These are phyloP conservation scores for Mycena filopes DNA, from an alignment of 768 basidiomycete species.

Conservation along the genomic window DNA sequence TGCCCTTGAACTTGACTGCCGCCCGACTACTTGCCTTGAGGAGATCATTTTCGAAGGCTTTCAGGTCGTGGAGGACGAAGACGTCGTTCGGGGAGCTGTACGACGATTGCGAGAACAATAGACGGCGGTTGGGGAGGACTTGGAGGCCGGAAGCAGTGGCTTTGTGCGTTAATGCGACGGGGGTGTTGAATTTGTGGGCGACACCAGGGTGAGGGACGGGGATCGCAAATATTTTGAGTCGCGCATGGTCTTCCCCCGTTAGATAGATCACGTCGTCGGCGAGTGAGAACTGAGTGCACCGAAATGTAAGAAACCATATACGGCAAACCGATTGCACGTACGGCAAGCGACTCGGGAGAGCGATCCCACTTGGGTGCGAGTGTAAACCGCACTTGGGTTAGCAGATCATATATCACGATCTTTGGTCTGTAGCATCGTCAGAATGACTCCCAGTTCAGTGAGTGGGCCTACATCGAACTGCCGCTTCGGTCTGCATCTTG, in stretches of 20 bases:
- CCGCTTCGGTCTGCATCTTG: conserved; percentile 91
- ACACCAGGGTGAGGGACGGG: conserved; percentile 68
- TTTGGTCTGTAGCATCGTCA: conserved; percentile 60
- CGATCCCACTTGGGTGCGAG: conserved; percentile 90
- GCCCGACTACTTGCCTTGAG: conserved; percentile 44
- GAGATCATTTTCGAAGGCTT: conserved; percentile 51
- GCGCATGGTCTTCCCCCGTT: conserved; percentile 82
- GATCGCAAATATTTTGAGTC: conserved; percentile 77
- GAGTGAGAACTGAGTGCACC: conserved; percentile 70
- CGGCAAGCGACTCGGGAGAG: conserved; percentile 70
- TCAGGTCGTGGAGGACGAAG: conserved; percentile 67
- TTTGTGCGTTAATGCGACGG: conserved; percentile 66
- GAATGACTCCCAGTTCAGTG: not conserved
- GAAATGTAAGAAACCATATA: not conserved
- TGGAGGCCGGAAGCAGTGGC: conserved; percentile 73
- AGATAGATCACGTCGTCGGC: conserved; percentile 77
- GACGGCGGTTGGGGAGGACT: conserved; percentile 64
- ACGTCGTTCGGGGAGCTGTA: conserved; percentile 85
- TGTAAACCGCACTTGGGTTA: conserved; percentile 72
- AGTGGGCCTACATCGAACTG: conserved; percentile 69
- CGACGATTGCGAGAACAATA: conserved; percentile 80
- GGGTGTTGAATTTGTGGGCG: conserved; percentile 57
- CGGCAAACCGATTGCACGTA: conserved; percentile 51
- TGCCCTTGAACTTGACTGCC: conserved; percentile 42
- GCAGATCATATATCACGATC: conserved; percentile 82